Conservation (phyloP, 768 basidiomycete genomes). For the Xanthoconium stramineum region DNA sequence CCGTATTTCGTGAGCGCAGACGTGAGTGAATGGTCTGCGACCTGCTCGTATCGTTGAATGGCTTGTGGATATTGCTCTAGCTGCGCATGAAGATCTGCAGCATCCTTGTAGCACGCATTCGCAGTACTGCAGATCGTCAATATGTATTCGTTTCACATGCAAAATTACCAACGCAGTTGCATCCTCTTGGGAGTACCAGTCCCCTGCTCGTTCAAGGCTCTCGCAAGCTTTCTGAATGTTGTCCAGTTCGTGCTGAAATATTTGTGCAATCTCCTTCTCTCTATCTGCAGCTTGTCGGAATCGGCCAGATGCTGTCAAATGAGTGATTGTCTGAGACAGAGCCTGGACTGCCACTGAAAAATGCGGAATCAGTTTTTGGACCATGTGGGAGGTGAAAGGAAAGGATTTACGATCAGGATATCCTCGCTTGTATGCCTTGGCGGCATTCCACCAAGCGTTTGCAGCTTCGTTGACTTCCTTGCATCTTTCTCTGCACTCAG, state of each 20-base stretch:
- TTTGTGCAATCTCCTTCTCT: conserved; percentile 95
- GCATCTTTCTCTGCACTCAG: conserved; percentile 87
- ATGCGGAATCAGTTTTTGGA: conserved; percentile 8
- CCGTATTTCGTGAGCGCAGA: conserved; percentile 94
- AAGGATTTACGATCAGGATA: conserved; percentile 71
- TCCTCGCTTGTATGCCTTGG: conserved; percentile 92
- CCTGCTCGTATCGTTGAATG: conserved; percentile 85
- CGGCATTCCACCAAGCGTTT: conserved; percentile 98
- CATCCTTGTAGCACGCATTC: conserved; percentile 93
- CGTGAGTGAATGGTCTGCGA: conserved; percentile 77
- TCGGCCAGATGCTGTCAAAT: conserved; percentile 79
- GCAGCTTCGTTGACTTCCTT: conserved; percentile 93
- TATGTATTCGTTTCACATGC: not conserved
- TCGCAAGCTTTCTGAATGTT: conserved; percentile 87
- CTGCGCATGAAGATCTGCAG: conserved; percentile 91
- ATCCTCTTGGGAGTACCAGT: conserved; percentile 98
- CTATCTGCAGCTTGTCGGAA: conserved; percentile 98
- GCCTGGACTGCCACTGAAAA: conserved; percentile 83
- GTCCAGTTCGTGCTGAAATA: conserved; percentile 78
- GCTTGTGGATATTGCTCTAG: conserved; percentile 83
- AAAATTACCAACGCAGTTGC: conserved; percentile 75
- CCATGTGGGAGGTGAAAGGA: not conserved
- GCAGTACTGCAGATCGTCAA: conserved; percentile 64
- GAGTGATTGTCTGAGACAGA: conserved; percentile 76
- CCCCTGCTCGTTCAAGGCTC: conserved; percentile 86